Evolutionary conservation across 2,329 filamentous ascomycete genomes (phyloP).

Genomic region (Hirsutella thompsonii): DNA sequence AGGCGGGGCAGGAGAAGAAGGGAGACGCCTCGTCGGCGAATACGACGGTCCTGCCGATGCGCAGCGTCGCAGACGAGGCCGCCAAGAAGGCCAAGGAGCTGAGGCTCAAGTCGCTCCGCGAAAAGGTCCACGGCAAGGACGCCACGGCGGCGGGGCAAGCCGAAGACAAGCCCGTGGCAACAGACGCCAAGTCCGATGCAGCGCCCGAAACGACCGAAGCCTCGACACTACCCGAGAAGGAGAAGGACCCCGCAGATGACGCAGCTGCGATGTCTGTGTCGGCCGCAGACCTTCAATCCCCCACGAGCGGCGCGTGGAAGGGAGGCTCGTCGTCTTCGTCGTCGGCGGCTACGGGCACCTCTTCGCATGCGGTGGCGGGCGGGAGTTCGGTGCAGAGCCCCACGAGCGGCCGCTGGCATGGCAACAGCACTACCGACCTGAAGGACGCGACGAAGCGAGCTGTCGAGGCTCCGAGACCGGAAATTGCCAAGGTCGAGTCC

Average conservation of each 20-base stretch:
- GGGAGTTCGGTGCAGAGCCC: conserved; percentile 7
- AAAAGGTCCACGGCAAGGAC: conserved; percentile 40
- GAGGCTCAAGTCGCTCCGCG: conserved; percentile 37
- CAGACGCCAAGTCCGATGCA: background rate
- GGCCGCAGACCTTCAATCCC: conserved; percentile 16
- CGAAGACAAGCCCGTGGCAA: no score
- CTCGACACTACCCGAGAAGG: background rate
- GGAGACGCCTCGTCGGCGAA: conserved; percentile 7
- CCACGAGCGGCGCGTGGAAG: conserved; percentile 5
- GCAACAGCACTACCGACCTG: background rate
- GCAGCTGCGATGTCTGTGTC: background rate
- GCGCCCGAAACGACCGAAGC: background rate
- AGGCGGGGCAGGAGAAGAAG: background rate
- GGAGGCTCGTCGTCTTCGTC: background rate
- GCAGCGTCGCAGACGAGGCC: conserved; percentile 50
- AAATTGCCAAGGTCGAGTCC: conserved; percentile 12
- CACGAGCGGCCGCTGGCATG: conserved; percentile 5
- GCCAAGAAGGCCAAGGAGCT: conserved; percentile 50
- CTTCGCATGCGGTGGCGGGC: conserved; percentile 2
- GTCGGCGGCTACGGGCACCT: conserved; percentile 1
- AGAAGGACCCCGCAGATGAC: background rate
- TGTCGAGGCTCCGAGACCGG: background rate
- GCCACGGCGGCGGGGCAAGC: conserved; percentile 2
- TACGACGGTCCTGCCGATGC: conserved; percentile 26
- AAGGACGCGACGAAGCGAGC: background rate